These are phyloP conservation scores for Abrus pulchellus DNA, from an alignment of 306 rosid species.

Conservation along the genomic window DNA sequence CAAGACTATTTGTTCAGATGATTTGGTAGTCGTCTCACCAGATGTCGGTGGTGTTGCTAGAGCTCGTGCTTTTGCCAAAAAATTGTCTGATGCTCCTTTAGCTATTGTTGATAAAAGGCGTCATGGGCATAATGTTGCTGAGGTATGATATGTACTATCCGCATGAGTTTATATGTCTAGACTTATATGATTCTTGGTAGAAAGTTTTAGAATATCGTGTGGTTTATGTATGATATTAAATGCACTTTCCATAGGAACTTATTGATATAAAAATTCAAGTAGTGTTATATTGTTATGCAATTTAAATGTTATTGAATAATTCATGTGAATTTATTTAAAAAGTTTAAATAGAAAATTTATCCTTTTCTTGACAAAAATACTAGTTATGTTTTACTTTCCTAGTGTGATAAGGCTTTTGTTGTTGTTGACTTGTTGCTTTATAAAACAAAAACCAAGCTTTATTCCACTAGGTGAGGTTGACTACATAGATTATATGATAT, in stretches of 20 bases:
- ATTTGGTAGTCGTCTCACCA: slow-evolving; percentile 97
- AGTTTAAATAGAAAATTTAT: neutral
- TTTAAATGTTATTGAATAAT: neutral
- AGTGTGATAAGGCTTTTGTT: too few species aligned
- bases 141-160: slow-evolving; percentile 57
- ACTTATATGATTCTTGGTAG: slow-evolving; percentile 17
- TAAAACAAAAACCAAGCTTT: too few species aligned
- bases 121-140: slow-evolving; percentile 91
- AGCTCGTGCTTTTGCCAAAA: slow-evolving; percentile 98
- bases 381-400: neutral
- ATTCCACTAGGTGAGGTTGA: too few species aligned
- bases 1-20: slow-evolving; percentile 91
- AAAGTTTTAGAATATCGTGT: too few species aligned
- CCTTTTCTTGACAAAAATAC: neutral
- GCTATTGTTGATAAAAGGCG: slow-evolving; percentile 99
- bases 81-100: slow-evolving; percentile 95
- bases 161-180: neutral
- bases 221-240: too few species aligned
- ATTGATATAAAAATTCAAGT: too few species aligned
- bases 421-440: too few species aligned
- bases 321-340: neutral
- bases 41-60: slow-evolving; percentile 99
- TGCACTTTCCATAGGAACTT: too few species aligned
- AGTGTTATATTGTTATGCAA: neutral
- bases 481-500: too few species aligned